Evolutionary conservation across 2,329 filamentous ascomycete genomes (phyloP).

Genomic region (Monosporascus ibericus): DNA sequence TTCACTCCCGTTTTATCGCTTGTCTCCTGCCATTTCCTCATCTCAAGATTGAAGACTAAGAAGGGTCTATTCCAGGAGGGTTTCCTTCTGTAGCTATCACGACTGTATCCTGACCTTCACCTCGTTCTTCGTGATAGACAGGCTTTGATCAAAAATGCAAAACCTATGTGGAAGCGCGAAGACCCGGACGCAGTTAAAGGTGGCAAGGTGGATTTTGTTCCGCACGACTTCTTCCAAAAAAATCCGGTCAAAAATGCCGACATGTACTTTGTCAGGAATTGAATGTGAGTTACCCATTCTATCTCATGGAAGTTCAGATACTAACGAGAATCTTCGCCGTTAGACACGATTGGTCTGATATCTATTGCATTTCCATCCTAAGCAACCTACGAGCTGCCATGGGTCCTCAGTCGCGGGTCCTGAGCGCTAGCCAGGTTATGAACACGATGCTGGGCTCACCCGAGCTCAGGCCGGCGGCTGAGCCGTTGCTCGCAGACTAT

Average conservation of each 20-base stretch:
- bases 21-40: too few species aligned
- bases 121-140: conserved; percentile 12
- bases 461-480: conserved; percentile 16
- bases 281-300: conserved; percentile 7
- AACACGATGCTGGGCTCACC: conserved; percentile 22
- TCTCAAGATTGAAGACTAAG: too few species aligned
- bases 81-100: conserved; percentile 4
- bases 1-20: conserved; percentile 3
- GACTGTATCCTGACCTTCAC: conserved; percentile 10
- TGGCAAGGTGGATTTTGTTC: conserved; percentile 13
- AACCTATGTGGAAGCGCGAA: conserved; percentile 10
- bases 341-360: conserved; percentile 21
- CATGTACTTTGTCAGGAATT: conserved; percentile 18
- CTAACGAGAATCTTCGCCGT: background rate
- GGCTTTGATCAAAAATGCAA: conserved; percentile 7
- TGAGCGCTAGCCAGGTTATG: conserved; percentile 27
- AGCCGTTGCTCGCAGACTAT: conserved; percentile 23
- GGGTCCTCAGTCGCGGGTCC: conserved; percentile 10
- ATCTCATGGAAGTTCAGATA: too few species aligned
- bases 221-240: conserved; percentile 22
- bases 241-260: conserved; percentile 21
- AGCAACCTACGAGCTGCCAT: conserved; percentile 2
- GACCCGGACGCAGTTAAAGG: conserved; percentile 12
- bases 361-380: conserved; percentile 15
- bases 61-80: conserved; percentile 2